Percentiles rank a stretch among this genome's conserved stretches.
Conservation (phyloP, 805 yeast genomes). For the Suhomyces pyralidae region DNA sequence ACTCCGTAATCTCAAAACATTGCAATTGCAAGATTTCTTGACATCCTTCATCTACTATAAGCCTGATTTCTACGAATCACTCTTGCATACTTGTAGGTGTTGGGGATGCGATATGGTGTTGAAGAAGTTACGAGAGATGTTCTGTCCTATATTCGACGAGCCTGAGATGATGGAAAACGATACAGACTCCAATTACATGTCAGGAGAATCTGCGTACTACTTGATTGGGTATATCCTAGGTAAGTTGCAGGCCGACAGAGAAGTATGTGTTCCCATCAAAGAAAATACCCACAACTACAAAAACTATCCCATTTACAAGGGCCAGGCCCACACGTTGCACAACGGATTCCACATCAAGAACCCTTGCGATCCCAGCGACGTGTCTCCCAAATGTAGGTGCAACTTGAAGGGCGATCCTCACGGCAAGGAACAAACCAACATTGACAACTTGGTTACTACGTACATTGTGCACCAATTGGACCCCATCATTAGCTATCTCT, state of each 20-base stretch:
- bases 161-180: slow-evolving; percentile 4
- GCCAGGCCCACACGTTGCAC: slow-evolving; percentile 35
- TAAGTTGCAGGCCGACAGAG: slow-evolving; percentile 34
- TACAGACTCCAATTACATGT: neutral
- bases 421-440: slow-evolving; percentile 18
- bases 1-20: slow-evolving; percentile 17
- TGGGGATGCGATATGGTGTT: slow-evolving; percentile 33
- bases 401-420: slow-evolving; percentile 20
- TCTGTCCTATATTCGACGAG: slow-evolving; percentile 19
- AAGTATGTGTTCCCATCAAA: slow-evolving; percentile 34
- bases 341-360: slow-evolving; percentile 23
- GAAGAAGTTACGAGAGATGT: slow-evolving; percentile 17
- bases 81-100: slow-evolving; percentile 36
- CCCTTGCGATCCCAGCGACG: slow-evolving; percentile 1
- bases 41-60: slow-evolving; percentile 37
- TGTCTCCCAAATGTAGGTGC: slow-evolving; percentile 19
- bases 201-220: slow-evolving; percentile 26
- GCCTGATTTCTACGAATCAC: slow-evolving; percentile 32
- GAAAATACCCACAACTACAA: slow-evolving; percentile 20
- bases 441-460: slow-evolving; percentile 33
- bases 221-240: slow-evolving; percentile 33
- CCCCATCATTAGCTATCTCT: slow-evolving; percentile 28
- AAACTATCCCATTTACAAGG: slow-evolving; percentile 32
- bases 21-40: slow-evolving; percentile 34
- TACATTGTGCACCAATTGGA: slow-evolving; percentile 34